Percentiles rank a stretch among this genome's conserved stretches.
Conservation (phyloP, 805 yeast species). For the Saccharomycopsis sp. region DNA sequence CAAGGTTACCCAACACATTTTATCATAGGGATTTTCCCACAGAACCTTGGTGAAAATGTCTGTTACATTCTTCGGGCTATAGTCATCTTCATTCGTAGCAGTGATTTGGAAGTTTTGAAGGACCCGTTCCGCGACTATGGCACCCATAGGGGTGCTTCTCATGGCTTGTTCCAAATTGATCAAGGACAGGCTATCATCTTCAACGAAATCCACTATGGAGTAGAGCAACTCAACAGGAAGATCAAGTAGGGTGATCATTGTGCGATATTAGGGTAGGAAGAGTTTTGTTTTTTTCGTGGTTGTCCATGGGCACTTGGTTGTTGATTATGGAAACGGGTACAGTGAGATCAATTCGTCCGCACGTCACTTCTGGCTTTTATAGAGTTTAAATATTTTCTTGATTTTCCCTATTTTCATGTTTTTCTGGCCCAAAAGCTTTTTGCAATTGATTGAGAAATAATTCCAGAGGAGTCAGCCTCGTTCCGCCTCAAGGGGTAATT, state of each 20-base stretch:
- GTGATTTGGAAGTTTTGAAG: neutral
- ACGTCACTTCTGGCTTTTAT: too few relatives aligned
- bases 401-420: too few relatives aligned
- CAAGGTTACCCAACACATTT: neutral
- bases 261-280: too few relatives aligned
- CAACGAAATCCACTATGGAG: neutral
- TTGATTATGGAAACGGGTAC: too few relatives aligned
- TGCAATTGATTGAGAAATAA: too few relatives aligned
- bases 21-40: neutral
- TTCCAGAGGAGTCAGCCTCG: too few relatives aligned
- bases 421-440: too few relatives aligned
- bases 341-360: too few relatives aligned
- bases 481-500: too few relatives aligned
- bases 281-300: too few relatives aligned
- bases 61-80: neutral
- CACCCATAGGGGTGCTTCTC: neutral
- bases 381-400: too few relatives aligned
- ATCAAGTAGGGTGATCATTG: neutral
- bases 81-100: neutral
- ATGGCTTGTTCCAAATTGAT: neutral
- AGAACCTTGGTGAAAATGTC: neutral
- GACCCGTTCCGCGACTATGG: neutral
- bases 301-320: too few relatives aligned
- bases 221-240: neutral
- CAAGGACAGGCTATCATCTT: neutral